Base-by-base conservation (phyloP, 192 early-diverging fungal species). In the Coemansia sp. region DNA sequence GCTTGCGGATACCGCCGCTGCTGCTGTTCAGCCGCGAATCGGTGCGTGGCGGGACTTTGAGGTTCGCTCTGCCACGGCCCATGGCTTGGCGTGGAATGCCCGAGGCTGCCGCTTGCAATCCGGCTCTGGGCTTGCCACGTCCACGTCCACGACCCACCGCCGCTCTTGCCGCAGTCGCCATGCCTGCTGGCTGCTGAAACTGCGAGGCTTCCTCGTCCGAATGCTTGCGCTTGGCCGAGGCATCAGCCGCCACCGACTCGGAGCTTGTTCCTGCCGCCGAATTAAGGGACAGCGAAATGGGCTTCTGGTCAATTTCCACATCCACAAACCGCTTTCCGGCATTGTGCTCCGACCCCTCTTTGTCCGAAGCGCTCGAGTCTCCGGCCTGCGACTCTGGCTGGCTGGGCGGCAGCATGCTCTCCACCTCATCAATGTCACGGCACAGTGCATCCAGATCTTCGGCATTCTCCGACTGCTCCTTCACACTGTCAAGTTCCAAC, bases 141-240 rank as follows among this genome's bases (percentile, higher is more conserved):
- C 53, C 49, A 28, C 51, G 51, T 30, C 16, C 32, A 39, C 50
- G 32, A 6, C 43, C 23, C 37, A 39, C 50, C 11, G 46, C 26
- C 7, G 36, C 36, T 3, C 49, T 18, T 5, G n/a, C 40, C 3
- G 40, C 15, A 15, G 40, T 15, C n/a, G 40, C 40, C 4, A n/a
- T 42, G 5, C 48, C 17, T 4, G 36, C 54, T 1, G 32, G 10
- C 7, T 6, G 32, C 32, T 34, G 32, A 34, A 6, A 6, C 32
- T 34, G 32, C 3, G 56, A 40, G 37, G 11, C 40, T 38, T 63
- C 65, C 39, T 66, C 58, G 31, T 61, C 62, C 15, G 72, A 76
- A n/a, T 65, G 62, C 54, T 76, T 76, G 66, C 72, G 72, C 55
- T 76, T 69, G 11, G 58, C 51, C 23, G 51, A 20, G 1, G 11